Evolutionary conservation across 2,329 filamentous ascomycete species (phyloP).

Genomic region (Aspergillus ibericus): DNA sequence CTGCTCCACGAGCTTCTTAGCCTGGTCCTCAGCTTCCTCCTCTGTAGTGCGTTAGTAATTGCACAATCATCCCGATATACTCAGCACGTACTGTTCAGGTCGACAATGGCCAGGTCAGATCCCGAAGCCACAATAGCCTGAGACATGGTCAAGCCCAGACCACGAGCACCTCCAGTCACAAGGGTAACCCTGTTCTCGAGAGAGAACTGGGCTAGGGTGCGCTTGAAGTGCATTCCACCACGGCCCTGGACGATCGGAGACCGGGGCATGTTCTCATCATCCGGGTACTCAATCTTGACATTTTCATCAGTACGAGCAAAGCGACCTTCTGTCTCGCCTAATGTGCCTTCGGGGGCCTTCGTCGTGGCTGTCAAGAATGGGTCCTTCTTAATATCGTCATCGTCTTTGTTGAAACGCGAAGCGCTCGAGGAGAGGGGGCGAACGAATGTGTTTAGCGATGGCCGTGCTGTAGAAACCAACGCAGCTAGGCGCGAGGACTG

Average conservation of each 20-base stretch:
- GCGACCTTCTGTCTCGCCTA: conserved; percentile 58
- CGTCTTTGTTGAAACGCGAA: conserved; percentile 25
- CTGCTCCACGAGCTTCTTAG: conserved; percentile 68
- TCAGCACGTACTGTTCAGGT: conserved; percentile 74
- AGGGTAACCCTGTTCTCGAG: conserved; percentile 80
- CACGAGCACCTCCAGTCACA: conserved; percentile 87
- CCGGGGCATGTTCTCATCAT: conserved; percentile 69
- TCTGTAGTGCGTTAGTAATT: conserved; percentile 50
- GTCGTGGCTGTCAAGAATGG: conserved; percentile 29
- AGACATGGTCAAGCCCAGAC: conserved; percentile 87
- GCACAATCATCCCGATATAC: neutral
- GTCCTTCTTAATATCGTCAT: conserved; percentile 28
- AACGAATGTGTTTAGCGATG: conserved; percentile 15
- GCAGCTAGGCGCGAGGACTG: conserved; percentile 21
- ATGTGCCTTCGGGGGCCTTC: conserved; percentile 31
- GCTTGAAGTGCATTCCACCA: conserved; percentile 78
- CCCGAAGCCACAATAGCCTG: conserved; percentile 88
- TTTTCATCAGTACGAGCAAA: conserved; percentile 78
- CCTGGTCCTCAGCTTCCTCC: conserved; percentile 79
- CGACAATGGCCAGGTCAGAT: conserved; percentile 85
- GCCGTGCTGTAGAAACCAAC: conserved; percentile 16
- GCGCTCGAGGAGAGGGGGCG: conserved; percentile 34
- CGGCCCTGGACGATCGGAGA: conserved; percentile 71
- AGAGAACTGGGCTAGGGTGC: conserved; percentile 82
- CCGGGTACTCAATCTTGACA: conserved; percentile 76